These are phyloP conservation scores for Boletus austroedulis DNA, from an alignment of 1,284 basidiomycete genomes.

Conservation along the genomic window DNA sequence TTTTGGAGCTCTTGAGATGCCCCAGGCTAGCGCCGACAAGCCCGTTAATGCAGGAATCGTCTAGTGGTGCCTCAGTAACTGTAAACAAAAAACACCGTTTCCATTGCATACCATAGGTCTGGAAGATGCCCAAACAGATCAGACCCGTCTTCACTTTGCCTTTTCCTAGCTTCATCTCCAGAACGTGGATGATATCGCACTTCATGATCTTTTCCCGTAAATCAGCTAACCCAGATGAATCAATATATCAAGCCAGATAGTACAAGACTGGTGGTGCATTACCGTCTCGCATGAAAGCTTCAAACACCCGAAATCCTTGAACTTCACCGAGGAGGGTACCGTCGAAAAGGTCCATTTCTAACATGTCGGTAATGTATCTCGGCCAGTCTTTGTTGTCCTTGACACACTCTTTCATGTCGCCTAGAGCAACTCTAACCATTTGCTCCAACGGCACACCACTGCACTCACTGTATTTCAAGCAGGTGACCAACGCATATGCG, in stretches of 20 bases:
- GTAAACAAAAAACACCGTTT: neutral
- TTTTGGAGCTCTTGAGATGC: neutral
- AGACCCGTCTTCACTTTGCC: slow-evolving; percentile 21
- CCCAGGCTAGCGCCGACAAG: slow-evolving; percentile 16
- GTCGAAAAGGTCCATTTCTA: slow-evolving; percentile 26
- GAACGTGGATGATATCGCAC: slow-evolving; percentile 15
- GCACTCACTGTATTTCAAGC: slow-evolving; percentile 11
- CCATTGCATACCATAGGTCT: slow-evolving; percentile 12
- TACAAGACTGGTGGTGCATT: neutral
- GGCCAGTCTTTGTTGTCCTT: slow-evolving; percentile 4
- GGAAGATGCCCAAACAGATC: slow-evolving; percentile 25
- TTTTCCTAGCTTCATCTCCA: slow-evolving; percentile 17
- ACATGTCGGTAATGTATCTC: slow-evolving; percentile 20
- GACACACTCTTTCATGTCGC: slow-evolving; percentile 17
- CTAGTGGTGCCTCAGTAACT: neutral
- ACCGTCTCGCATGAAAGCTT: slow-evolving; percentile 24
- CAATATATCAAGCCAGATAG: neutral
- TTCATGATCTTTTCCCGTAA: slow-evolving; percentile 16
- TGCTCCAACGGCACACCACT: neutral
- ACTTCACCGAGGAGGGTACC: slow-evolving; percentile 26
- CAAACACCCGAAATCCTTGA: slow-evolving; percentile 31
- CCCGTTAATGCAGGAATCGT: slow-evolving; percentile 3
- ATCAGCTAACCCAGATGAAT: slow-evolving; percentile 15
- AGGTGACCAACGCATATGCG: slow-evolving; percentile 7
- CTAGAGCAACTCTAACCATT: slow-evolving; percentile 3